A percentile compares a stretch with the other conserved stretches of the same genome.
These are phyloP conservation scores for Artemisia annua DNA, from an alignment of 129 eudicot genomes.

Conservation along the genomic window DNA sequence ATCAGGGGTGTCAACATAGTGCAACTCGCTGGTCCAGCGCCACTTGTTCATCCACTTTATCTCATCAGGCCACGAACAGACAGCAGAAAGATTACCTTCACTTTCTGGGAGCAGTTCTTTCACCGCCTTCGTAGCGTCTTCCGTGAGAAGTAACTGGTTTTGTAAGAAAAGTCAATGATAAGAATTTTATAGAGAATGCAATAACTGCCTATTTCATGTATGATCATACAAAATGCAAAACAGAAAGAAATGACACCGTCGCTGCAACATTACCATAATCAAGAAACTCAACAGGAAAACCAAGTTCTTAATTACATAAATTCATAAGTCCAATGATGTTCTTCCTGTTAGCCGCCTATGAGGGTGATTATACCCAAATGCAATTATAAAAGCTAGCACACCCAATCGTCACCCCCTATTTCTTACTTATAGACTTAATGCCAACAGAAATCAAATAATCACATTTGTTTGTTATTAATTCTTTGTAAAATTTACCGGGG, in stretches of 20 bases:
- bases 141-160: constrained; percentile 63
- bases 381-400: no score
- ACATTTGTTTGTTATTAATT: no score
- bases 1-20: constrained; percentile 97
- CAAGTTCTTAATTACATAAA: background rate
- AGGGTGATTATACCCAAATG: no score
- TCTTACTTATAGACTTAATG: no score
- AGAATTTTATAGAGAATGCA: background rate
- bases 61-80: constrained; percentile 91
- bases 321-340: background rate
- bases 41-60: constrained; percentile 46
- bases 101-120: constrained; percentile 75
- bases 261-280: background rate
- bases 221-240: background rate
- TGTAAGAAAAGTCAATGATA: background rate
- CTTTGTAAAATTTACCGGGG: no score
- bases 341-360: background rate
- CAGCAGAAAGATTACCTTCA: constrained; percentile 83
- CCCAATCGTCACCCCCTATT: no score
- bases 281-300: background rate
- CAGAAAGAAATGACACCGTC: background rate
- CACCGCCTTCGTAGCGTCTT: constrained; percentile 67
- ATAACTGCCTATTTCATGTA: background rate
- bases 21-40: constrained; percentile 85
- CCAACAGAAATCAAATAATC: no score